Conservation (phyloP, 805 yeast genomes). For the Metschnikowia picachoensis region DNA sequence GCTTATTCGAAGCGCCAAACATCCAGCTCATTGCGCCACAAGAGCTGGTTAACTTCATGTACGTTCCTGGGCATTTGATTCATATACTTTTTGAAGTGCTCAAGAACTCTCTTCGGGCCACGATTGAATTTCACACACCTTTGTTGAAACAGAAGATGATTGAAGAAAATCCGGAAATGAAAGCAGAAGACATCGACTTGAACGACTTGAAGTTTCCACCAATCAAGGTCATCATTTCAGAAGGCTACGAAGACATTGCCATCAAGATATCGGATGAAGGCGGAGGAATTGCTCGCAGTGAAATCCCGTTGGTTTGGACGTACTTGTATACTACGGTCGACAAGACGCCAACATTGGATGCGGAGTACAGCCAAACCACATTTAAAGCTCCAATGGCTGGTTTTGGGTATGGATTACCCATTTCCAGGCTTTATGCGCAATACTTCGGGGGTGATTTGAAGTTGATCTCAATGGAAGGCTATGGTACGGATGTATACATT, state of each 20-base stretch:
- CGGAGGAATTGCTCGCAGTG: constrained; percentile 86
- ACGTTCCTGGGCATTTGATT: constrained; percentile 88
- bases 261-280: constrained; percentile 91
- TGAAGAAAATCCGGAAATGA: constrained; percentile 40
- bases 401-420: constrained; percentile 86
- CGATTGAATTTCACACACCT: constrained; percentile 74
- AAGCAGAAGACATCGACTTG: constrained; percentile 38
- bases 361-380: constrained; percentile 54
- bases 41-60: constrained; percentile 73
- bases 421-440: constrained; percentile 79
- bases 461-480: constrained; percentile 87
- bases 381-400: constrained; percentile 94
- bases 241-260: constrained; percentile 87
- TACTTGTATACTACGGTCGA: constrained; percentile 86
- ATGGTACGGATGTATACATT: constrained; percentile 88
- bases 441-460: constrained; percentile 90
- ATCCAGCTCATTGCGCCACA: constrained; percentile 74
- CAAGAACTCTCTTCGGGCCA: constrained; percentile 84
- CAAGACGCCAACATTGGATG: constrained; percentile 61
- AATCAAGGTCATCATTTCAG: constrained; percentile 79
- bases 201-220: constrained; percentile 76
- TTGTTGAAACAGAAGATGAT: constrained; percentile 37
- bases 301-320: constrained; percentile 84
- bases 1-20: constrained; percentile 79
- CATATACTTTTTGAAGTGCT: constrained; percentile 88